phyloP scores from a whole-genome alignment of 2,329 filamentous ascomycete genomes.

The Colletotrichum tropicale region DNA sequence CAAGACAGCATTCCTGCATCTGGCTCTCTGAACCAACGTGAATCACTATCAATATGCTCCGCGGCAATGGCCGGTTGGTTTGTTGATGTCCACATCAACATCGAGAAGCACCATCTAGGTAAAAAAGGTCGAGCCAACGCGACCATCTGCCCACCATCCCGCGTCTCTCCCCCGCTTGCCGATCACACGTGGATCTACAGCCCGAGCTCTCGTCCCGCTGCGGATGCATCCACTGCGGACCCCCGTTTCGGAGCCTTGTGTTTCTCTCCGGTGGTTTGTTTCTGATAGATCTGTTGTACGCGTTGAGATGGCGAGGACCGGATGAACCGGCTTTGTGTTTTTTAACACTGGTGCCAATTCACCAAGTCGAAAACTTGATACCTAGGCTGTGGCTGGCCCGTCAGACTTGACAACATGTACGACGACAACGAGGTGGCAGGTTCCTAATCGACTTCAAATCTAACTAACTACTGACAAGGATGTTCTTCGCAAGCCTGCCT shows the following conservation, averaged over 20 bases:
- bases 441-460: background rate
- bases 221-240: background rate
- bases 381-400: background rate
- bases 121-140: background rate
- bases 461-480: background rate
- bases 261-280: background rate
- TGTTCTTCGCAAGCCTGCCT: background rate
- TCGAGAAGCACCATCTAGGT: background rate
- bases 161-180: background rate
- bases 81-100: background rate
- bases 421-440: background rate
- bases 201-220: background rate
- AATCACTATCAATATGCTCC: no score
- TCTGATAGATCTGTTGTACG: background rate
- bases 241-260: background rate
- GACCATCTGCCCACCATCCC: background rate
- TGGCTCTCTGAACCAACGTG: no score
- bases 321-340: background rate
- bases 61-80: no score
- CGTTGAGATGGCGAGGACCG: background rate
- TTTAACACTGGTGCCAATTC: background rate
- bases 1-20: background rate
- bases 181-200: background rate
- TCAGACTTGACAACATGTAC: background rate
- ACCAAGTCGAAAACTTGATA: background rate